Base-by-base conservation (phyloP, 2,329 filamentous ascomycete species). In the Penicillium frequentans region DNA sequence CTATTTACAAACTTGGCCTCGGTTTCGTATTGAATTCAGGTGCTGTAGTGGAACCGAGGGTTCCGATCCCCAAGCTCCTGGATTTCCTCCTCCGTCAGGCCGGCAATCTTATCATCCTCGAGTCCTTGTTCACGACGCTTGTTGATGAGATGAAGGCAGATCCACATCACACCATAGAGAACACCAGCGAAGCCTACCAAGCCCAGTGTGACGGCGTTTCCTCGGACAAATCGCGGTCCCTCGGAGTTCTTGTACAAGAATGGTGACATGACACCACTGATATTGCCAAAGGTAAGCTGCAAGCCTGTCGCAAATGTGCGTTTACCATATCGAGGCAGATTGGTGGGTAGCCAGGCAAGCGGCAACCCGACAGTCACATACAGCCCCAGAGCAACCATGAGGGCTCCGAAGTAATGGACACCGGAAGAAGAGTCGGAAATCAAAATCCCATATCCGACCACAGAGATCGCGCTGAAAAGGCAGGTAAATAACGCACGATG, bases 311-410 rank as follows among this genome's bases (percentile, higher is more conserved):
- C 88, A 0, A 87, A 89, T 0, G 89, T 89, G 31, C 90, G 80
- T 72, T 92, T 93, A 10, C 89, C 89, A 63, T 91, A 93, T 8
- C 90, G 80, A 1, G 90, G 90, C 16, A 83, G 82, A 58, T 91
- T 92, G 19, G 83, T 86, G 0, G 88, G 75, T n/a, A 78, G 60
- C 84, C 83, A 85, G 3, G 82, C 82, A 9, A 85, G 72, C 5
- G 82, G 82, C 21, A 86, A 66, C 1, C 82, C 82, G 13, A 84
- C 81, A 8, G 75, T 74, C 14, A 85, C 80, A 63, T 93, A 93
- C 3, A 93, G 70, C 0, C 90, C 90, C 58, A 86, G 81, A 0
- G 90, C 89, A 0, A 92, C 84, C n/a, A 93, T 75, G 70, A 92
- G 89, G 59, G 89, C 91, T 2, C 85, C 90, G 62, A 90, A 89